phyloP scores from a whole-genome alignment of 495 filamentous ascomycete species.

The Daldinia bambusicola region DNA sequence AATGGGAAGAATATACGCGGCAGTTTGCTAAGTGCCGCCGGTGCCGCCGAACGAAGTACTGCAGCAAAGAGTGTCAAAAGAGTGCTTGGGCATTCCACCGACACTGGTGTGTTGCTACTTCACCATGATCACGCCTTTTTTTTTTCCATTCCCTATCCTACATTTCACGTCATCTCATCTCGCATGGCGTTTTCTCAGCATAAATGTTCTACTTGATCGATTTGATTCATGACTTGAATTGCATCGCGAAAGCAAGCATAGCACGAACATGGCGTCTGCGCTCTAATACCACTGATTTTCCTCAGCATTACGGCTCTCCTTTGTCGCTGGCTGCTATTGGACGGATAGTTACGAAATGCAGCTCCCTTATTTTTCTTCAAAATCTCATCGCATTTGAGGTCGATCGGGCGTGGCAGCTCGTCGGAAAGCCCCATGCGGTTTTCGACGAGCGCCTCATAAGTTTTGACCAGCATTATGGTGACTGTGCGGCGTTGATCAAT shows the following conservation, averaged over 20 bases:
- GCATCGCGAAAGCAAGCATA: constrained; percentile 54
- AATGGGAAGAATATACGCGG: constrained; percentile 94
- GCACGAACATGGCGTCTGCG: constrained; percentile 51
- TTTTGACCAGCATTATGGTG: constrained; percentile 20
- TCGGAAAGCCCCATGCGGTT: constrained; percentile 12
- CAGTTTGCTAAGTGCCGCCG: constrained; percentile 98
- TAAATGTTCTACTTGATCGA: constrained; percentile 51
- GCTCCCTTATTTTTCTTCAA: constrained; percentile 17
- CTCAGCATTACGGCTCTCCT: constrained; percentile 50
- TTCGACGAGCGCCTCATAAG: constrained; percentile 5
- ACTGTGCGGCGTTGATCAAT: constrained; percentile 14
- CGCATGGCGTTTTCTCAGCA: constrained; percentile 48
- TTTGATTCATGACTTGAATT: constrained; percentile 51
- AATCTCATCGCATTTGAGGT: constrained; percentile 27
- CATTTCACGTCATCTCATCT: constrained; percentile 46
- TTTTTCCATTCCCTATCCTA: constrained; percentile 8
- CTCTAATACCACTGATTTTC: constrained; percentile 52
- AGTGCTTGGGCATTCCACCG: constrained; percentile 97
- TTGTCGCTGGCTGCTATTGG: constrained; percentile 36
- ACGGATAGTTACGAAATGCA: constrained; percentile 35
- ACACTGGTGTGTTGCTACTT: constrained; percentile 92
- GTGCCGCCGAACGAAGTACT: constrained; percentile 97
- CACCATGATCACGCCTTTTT: constrained; percentile 51
- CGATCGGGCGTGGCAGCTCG: constrained; percentile 11
- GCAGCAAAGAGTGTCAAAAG: constrained; percentile 99